phyloP scores from a whole-genome alignment of 163 green algal genomes.

The Volvox carteri region DNA sequence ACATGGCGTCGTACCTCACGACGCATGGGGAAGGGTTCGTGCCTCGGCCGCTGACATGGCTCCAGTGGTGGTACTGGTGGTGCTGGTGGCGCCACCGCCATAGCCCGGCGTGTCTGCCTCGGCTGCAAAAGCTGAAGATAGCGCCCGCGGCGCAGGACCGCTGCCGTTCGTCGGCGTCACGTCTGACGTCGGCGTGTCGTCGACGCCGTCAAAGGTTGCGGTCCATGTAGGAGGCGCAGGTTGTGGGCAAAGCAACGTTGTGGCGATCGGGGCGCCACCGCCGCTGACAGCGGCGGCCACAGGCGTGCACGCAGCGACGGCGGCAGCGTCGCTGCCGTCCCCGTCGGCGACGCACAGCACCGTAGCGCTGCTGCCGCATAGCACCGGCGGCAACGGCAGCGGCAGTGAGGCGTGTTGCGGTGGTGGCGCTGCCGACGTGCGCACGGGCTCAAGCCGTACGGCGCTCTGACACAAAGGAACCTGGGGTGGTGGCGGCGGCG shows the following conservation, averaged over 20 bases:
- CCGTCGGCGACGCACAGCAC: background rate
- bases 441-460: background rate
- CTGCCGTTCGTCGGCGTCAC: background rate
- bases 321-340: background rate
- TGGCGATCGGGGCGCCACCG: background rate
- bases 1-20: too few species aligned
- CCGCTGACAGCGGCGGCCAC: background rate
- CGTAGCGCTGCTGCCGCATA: constrained; percentile 8
- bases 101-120: background rate
- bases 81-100: background rate
- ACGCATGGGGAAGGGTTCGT: too few species aligned
- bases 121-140: background rate
- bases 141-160: background rate
- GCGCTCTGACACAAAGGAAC: constrained; percentile 29
- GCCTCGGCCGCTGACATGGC: too few species aligned
- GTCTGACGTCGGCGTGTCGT: background rate
- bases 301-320: background rate
- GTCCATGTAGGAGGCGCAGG: constrained; percentile 23
- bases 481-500: constrained; percentile 41
- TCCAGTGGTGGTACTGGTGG: background rate
- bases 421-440: background rate
- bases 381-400: background rate
- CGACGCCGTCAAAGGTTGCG: constrained; percentile 42
- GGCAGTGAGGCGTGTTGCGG: background rate
- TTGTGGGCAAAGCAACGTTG: background rate